phyloP scores from a whole-genome alignment of 345 rosid species.

The Ceriops decandra region DNA sequence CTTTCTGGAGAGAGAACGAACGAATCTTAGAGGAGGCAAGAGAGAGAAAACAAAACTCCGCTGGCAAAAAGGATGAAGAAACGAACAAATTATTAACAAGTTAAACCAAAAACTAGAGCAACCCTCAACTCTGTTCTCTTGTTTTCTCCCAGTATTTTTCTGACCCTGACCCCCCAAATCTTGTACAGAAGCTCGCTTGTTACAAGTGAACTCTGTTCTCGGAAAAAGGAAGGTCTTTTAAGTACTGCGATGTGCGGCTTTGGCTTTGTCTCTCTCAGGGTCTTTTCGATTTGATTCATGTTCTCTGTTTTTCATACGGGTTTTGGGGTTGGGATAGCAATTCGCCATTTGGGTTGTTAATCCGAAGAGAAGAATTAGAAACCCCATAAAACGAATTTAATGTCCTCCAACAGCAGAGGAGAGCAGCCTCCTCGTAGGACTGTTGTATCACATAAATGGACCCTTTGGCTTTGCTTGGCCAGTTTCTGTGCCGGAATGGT shows the following conservation, averaged over 20 bases:
- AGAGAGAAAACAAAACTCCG: not conserved
- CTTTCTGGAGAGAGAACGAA: conserved; percentile 7
- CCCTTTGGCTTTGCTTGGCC: conserved; percentile 62
- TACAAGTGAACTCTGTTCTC: not conserved
- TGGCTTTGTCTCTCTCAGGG: conserved; percentile 15
- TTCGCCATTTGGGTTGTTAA: conserved; percentile 3
- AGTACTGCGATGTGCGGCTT: not conserved
- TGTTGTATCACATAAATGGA: conserved; percentile 67
- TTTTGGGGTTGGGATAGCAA: conserved; percentile 8
- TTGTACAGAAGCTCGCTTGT: not conserved
- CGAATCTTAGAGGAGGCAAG: not conserved
- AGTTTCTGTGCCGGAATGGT: conserved; percentile 83
- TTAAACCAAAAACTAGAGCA: not conserved
- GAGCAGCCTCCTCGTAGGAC: conserved; percentile 43
- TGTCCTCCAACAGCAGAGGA: conserved; percentile 69
- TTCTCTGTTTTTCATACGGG: conserved; percentile 23
- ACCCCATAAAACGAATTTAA: conserved; percentile 15
- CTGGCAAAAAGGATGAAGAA: not conserved
- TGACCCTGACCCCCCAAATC: conserved; percentile 2
- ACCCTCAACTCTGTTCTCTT: not conserved
- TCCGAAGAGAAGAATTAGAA: not conserved
- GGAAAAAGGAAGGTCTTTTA: not conserved
- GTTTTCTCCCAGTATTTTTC: not conserved
- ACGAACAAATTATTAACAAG: conserved; percentile 2
- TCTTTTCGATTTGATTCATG: conserved; percentile 13